Evolutionary conservation across 495 filamentous ascomycete species (phyloP), one percentile per base, ranked within the genome.

Genomic region (Penicillium antarcticum): DNA sequence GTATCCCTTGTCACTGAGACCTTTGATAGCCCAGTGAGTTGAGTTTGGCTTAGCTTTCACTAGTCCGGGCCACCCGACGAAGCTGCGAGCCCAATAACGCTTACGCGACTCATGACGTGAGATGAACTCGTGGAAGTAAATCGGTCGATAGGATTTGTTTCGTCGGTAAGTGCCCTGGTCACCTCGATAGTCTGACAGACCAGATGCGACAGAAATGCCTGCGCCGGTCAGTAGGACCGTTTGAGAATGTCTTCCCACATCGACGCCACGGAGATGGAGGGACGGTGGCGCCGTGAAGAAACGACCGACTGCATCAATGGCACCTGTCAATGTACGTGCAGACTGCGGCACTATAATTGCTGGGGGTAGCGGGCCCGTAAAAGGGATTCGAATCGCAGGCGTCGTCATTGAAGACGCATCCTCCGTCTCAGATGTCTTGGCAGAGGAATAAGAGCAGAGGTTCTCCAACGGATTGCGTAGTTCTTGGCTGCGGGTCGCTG

Each of bases 81-180:
- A 98, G 67, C 89, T 95, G 12, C 94, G 76, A 5, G 94, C 92
- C 92, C 92, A 98, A 72, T 98, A 98, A 51, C 94, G 74, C 71
- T 97, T 95, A 47, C 94, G 77, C 14, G 89, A 87, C 63, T 92
- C 91, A 72, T 98, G 92, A 53, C 73, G 86, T 35, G 78, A 67
- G 23, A 86, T 55, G 63, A 97, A 98, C 60, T 98, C 94, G 69
- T 88, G 81, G 69, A 84, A 95, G 71, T 95, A 98, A 56, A 96
- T 94, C 13, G 94, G 94, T 19, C 87, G 83, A 64, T 96, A 96
- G 3, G 80, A 82, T 63, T 85, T 87, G 72, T 97, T 97, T 51
- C 89, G 81, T 21, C 89, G 84, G 58, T 98, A 98, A 14, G 94
- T 97, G 35, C 94, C 94, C 50, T 91, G 87, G 26, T 80, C 76